Conservation (phyloP, 1,284 basidiomycete genomes). For the Athelia psychrophila region DNA sequence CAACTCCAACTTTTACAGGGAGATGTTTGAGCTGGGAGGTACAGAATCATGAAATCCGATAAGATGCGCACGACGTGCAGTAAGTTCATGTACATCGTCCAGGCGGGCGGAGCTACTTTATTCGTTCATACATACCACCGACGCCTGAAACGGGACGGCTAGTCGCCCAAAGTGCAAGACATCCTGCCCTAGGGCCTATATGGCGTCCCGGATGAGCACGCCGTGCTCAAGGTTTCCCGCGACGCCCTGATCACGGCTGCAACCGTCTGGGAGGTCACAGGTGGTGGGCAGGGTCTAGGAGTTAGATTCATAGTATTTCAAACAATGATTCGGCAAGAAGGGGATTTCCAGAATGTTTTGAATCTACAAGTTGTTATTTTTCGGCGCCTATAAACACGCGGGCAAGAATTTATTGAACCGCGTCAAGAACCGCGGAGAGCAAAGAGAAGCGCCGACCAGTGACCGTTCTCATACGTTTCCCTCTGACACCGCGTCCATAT, state of each 20-base stretch:
- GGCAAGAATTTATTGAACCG: too few species aligned
- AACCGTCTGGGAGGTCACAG: too few species aligned
- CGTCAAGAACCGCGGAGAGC: too few species aligned
- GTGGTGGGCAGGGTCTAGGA: too few species aligned
- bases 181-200: slow-evolving; percentile 73
- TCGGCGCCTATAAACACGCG: too few species aligned
- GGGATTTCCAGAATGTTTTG: too few species aligned
- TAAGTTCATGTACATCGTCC: slow-evolving; percentile 77
- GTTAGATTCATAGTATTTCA: too few species aligned
- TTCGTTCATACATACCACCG: slow-evolving; percentile 1
- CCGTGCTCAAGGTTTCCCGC: slow-evolving; percentile 63
- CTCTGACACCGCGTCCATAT: background rate
- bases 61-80: slow-evolving; percentile 85
- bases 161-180: slow-evolving; percentile 72
- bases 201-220: slow-evolving; percentile 57
- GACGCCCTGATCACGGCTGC: slow-evolving; percentile 71
- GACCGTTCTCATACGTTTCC: background rate
- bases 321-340: too few species aligned
- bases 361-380: too few species aligned
- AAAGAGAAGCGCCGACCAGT: background rate
- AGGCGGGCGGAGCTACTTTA: slow-evolving; percentile 42
- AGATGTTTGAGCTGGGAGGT: slow-evolving; percentile 76
- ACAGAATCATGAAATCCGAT: slow-evolving; percentile 86
- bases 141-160: slow-evolving; percentile 58
- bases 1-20: slow-evolving; percentile 74